Evolutionary conservation across 345 rosid species (phyloP).

Genomic region (Camelina sativa): DNA sequence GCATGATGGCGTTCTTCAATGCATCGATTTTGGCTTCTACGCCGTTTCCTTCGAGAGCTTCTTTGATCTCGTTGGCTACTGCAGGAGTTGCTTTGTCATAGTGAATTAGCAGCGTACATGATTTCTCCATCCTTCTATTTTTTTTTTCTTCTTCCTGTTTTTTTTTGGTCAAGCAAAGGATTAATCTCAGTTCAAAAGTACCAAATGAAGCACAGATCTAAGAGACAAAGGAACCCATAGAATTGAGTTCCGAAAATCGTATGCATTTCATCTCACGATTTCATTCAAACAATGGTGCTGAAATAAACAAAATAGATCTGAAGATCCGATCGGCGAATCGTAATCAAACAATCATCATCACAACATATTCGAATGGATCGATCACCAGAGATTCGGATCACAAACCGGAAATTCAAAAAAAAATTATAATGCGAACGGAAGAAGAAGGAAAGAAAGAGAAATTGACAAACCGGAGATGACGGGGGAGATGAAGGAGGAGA

Average conservation of each 20-base stretch:
- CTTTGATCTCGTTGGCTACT: constrained; percentile 87
- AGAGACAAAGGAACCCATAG: background rate
- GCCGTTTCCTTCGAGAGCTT: constrained; percentile 90
- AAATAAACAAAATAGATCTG: background rate
- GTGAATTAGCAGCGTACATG: constrained; percentile 76
- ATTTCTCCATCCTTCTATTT: constrained; percentile 72
- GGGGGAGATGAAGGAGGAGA: constrained; percentile 14
- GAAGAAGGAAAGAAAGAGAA: background rate
- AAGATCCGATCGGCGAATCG: constrained; percentile 23
- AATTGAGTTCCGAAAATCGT: background rate
- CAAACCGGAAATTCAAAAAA: background rate
- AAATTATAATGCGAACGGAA: constrained; percentile 9
- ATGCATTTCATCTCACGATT: constrained; percentile 16
- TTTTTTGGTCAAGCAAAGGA: background rate
- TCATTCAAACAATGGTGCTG: background rate
- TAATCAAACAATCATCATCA: background rate
- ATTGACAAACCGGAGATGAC: constrained; percentile 5
- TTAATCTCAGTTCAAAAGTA: no score
- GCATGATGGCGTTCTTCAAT: constrained; percentile 90
- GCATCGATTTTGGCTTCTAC: constrained; percentile 70
- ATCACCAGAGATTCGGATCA: constrained; percentile 18
- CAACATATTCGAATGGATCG: constrained; percentile 7
- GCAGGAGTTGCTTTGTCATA: constrained; percentile 90
- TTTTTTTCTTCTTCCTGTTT: background rate
- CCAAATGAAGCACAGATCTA: constrained; percentile 14